Conservation (phyloP, 805 yeast genomes). For the Kluyveromyces nonfermentans region DNA sequence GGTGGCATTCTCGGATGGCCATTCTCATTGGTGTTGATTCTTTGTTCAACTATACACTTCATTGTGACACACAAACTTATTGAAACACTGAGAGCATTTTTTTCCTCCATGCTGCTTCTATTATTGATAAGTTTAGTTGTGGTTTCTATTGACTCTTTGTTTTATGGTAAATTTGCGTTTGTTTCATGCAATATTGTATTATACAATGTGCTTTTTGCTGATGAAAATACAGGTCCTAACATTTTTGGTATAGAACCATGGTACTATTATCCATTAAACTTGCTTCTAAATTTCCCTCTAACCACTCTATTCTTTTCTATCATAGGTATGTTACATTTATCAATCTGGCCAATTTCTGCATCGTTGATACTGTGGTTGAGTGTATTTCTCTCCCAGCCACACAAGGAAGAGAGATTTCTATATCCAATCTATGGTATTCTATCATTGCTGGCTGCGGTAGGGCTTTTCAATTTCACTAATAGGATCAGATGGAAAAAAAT, state of each 20-base stretch:
- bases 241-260: slow-evolving; percentile 84
- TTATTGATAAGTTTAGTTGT: slow-evolving; percentile 11
- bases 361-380: slow-evolving; percentile 60
- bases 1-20: slow-evolving; percentile 93
- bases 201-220: slow-evolving; percentile 68
- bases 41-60: slow-evolving; percentile 46
- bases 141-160: slow-evolving; percentile 44
- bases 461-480: slow-evolving; percentile 22
- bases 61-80: slow-evolving; percentile 19
- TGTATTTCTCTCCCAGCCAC: slow-evolving; percentile 69
- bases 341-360: slow-evolving; percentile 26
- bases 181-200: slow-evolving; percentile 77
- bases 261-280: slow-evolving; percentile 57
- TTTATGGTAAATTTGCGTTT: slow-evolving; percentile 50
- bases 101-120: slow-evolving; percentile 19
- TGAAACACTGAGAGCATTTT: slow-evolving; percentile 19
- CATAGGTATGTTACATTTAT: slow-evolving; percentile 18
- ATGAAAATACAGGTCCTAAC: slow-evolving; percentile 68
- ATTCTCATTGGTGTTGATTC: slow-evolving; percentile 54
- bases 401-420: slow-evolving; percentile 86
- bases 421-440: slow-evolving; percentile 77
- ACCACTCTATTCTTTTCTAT: slow-evolving; percentile 28
- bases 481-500: slow-evolving; percentile 4
- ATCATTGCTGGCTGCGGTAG: slow-evolving; percentile 50
- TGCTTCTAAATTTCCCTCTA: slow-evolving; percentile 62